Evolutionary conservation across 108 stramenopile genomes (phyloP).

Genomic region (Discostella pseudostelligera): DNA sequence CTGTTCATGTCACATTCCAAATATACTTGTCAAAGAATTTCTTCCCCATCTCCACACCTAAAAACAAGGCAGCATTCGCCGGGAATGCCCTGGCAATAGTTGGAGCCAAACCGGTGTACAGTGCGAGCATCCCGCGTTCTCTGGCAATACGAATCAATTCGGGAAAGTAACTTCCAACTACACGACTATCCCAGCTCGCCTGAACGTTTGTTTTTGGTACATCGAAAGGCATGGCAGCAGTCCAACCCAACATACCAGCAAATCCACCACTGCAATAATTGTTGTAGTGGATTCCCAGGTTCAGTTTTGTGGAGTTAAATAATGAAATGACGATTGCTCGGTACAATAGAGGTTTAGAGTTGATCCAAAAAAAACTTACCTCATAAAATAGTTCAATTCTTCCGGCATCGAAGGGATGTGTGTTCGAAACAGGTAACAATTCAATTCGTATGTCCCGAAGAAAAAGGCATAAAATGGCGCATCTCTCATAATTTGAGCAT

Average conservation of each 20-base stretch:
- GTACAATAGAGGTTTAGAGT: neutral
- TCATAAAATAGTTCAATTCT: conserved; percentile 82
- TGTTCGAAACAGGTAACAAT: conserved; percentile 77
- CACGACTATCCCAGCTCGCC: conserved; percentile 78
- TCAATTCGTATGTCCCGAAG: conserved; percentile 84
- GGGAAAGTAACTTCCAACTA: conserved; percentile 85
- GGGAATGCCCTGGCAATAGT: conserved; percentile 88
- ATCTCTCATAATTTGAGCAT: conserved; percentile 87
- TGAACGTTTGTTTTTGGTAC: conserved; percentile 93
- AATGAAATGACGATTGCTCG: neutral
- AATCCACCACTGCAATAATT: conserved; percentile 64
- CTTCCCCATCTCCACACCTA: conserved; percentile 87
- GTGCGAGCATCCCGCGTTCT: conserved; percentile 67
- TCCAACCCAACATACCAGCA: conserved; percentile 88
- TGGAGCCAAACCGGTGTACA: conserved; percentile 80
- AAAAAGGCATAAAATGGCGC: conserved; percentile 82
- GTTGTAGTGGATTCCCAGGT: too few species aligned
- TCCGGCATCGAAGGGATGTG: conserved; percentile 83
- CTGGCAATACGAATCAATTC: conserved; percentile 66
- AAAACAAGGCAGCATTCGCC: conserved; percentile 89
- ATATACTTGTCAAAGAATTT: conserved; percentile 77
- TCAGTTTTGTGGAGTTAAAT: too few species aligned
- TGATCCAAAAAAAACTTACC: too few species aligned
- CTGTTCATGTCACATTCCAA: too few species aligned
- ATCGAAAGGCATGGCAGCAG: conserved; percentile 88